phyloP scores from a whole-genome alignment of 768 basidiomycete species.

The Phylloporus sp. region DNA sequence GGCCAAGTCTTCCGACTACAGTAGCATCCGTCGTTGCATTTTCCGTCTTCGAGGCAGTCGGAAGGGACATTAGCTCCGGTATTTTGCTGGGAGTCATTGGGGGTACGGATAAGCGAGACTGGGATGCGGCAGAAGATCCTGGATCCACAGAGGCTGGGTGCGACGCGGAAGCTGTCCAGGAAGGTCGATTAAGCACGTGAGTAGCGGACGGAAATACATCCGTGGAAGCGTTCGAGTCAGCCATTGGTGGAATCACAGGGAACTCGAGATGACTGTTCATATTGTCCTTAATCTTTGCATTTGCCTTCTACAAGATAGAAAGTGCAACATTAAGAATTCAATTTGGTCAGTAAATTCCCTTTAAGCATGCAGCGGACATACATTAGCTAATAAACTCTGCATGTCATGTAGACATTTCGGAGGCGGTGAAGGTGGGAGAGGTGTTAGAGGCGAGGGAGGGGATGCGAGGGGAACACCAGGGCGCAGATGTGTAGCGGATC shows the following conservation, averaged over 20 bases:
- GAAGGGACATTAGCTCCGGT: conserved; percentile 1
- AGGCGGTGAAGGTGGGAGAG: conserved; percentile 45
- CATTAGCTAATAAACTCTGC: conserved; percentile 14
- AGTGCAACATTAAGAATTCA: too few relatives aligned
- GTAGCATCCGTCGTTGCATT: not conserved
- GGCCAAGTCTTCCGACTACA: not conserved
- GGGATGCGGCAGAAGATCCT: not conserved
- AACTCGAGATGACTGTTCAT: not conserved
- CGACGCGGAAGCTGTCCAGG: conserved; percentile 2
- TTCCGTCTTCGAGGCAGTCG: not conserved
- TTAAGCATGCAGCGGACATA: conserved; percentile 9
- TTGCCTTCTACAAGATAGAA: not conserved
- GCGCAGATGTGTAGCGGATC: conserved; percentile 1
- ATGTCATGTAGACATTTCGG: conserved; percentile 5
- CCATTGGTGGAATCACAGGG: not conserved
- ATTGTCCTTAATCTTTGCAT: not conserved
- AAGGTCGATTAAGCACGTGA: not conserved
- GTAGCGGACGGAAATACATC: not conserved
- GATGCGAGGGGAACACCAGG: conserved; percentile 4
- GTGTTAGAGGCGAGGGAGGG: conserved; percentile 45
- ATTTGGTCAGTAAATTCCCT: not conserved
- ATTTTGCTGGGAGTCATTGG: not conserved
- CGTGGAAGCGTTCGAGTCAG: conserved; percentile 3
- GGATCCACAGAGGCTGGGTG: not conserved
- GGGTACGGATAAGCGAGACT: conserved; percentile 1